Conservation (phyloP, 768 basidiomycete species). For the Tylopilus balloui region DNA sequence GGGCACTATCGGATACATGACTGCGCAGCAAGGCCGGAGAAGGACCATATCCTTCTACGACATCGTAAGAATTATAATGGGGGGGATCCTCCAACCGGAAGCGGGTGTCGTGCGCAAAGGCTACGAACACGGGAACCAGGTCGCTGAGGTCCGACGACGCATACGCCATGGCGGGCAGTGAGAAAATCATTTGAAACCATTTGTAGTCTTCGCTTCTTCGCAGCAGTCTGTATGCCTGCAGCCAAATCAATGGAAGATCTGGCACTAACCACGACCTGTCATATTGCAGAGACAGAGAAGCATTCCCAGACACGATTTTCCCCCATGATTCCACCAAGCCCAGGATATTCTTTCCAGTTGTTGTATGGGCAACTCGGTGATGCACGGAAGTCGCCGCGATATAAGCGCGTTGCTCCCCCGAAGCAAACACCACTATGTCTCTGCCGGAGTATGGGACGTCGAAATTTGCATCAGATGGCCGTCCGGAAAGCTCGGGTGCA, state of each 20-base stretch:
- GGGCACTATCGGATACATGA: background rate
- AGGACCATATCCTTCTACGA: constrained; percentile 7
- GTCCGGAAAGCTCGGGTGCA: constrained; percentile 2
- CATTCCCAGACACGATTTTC: background rate
- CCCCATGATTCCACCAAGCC: constrained; percentile 11
- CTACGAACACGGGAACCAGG: constrained; percentile 29
- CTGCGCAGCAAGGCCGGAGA: background rate
- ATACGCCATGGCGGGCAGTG: constrained; percentile 32
- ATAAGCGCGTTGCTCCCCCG: constrained; percentile 14
- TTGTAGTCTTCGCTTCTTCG: constrained; percentile 8
- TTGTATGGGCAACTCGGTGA: background rate
- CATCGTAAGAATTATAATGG: constrained; percentile 3
- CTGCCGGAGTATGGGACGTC: constrained; percentile 15
- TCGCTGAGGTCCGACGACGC: constrained; percentile 3
- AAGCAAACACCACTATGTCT: background rate
- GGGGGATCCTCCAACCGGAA: constrained; percentile 16
- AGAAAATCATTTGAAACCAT: constrained; percentile 28
- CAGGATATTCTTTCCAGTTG: background rate
- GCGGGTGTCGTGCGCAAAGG: constrained; percentile 21
- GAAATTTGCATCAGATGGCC: background rate
- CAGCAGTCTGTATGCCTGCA: constrained; percentile 26
- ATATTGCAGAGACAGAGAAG: constrained; percentile 19
- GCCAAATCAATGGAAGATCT: constrained; percentile 18
- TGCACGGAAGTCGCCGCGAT: constrained; percentile 6
- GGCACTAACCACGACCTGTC: constrained; percentile 26